Evolutionary conservation across 129 eudicot species (phyloP).

Genomic region (Heracleum sosnowskyi): DNA sequence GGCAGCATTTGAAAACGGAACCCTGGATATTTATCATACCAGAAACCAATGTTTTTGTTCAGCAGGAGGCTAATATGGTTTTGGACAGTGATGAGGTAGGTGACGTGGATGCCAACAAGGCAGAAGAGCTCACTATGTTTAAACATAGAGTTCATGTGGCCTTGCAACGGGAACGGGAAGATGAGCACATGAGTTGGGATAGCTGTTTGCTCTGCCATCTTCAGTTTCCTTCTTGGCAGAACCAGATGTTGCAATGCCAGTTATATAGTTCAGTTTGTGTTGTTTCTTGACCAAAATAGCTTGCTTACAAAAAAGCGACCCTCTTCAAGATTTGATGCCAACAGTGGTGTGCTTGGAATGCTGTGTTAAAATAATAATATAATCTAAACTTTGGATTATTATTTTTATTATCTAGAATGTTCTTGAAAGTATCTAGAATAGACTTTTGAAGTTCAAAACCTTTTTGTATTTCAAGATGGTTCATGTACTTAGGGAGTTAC

Average conservation of each 20-base stretch:
- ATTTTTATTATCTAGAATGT: no score
- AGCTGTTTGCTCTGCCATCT: background rate
- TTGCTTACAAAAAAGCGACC: no score
- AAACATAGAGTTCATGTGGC: slow-evolving; percentile 10
- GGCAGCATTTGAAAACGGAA: background rate
- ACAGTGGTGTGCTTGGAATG: no score
- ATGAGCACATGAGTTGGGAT: slow-evolving; percentile 7
- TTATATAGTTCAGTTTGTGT: background rate
- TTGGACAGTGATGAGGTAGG: background rate
- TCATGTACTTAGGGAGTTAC: no score
- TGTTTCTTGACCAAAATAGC: background rate
- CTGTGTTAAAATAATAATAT: no score
- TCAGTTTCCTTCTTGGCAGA: background rate
- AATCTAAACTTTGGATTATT: no score
- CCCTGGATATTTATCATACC: background rate
- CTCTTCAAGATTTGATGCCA: background rate
- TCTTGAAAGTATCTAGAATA: no score
- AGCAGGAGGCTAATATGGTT: background rate
- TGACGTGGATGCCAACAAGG: slow-evolving; percentile 2
- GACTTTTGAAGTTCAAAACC: no score
- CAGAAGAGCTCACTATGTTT: background rate
- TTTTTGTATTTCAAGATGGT: no score
- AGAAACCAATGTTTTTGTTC: background rate
- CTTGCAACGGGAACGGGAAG: slow-evolving; percentile 5
- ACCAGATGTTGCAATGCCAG: background rate